Percentiles rank a stretch among this genome's conserved stretches.
These are phyloP conservation scores for Rhynchosporium graminicola DNA, from an alignment of 2,329 filamentous ascomycete genomes.

Conservation along the genomic window DNA sequence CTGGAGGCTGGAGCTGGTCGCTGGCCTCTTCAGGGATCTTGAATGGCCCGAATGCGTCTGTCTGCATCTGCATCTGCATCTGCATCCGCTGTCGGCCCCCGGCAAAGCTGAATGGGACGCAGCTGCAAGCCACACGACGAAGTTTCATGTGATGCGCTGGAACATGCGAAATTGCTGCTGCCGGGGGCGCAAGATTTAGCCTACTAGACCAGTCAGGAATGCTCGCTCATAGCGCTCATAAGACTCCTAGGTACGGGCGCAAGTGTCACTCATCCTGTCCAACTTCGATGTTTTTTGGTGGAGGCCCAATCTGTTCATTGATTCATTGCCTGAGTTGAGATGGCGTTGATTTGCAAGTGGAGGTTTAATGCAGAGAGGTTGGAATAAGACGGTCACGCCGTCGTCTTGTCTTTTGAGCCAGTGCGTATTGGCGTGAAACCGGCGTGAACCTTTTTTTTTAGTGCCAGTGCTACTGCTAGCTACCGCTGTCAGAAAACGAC, in stretches of 20 bases:
- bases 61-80: neutral
- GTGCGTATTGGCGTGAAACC: neutral
- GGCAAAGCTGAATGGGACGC: conserved; percentile 5
- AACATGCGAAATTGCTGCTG: conserved; percentile 4
- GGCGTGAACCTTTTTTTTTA: neutral
- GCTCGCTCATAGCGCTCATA: too few relatives aligned
- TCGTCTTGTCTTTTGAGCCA: neutral
- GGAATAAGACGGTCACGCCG: conserved; percentile 9
- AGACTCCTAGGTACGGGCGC: too few relatives aligned
- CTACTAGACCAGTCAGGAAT: neutral
- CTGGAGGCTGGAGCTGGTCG: neutral
- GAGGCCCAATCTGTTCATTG: neutral
- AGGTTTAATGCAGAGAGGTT: conserved; percentile 5
- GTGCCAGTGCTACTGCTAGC: neutral
- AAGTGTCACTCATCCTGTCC: too few relatives aligned
- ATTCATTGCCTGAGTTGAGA: neutral
- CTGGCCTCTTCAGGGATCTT: neutral
- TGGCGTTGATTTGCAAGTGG: neutral
- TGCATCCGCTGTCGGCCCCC: conserved; percentile 4
- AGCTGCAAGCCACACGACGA: neutral
- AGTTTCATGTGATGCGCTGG: conserved; percentile 9
- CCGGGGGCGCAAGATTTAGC: neutral
- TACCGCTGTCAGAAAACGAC: neutral
- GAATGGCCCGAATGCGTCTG: neutral
- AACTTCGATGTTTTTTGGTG: neutral